Base-by-base conservation (phyloP, 1,284 basidiomycete genomes). In the Pterula multifida region DNA sequence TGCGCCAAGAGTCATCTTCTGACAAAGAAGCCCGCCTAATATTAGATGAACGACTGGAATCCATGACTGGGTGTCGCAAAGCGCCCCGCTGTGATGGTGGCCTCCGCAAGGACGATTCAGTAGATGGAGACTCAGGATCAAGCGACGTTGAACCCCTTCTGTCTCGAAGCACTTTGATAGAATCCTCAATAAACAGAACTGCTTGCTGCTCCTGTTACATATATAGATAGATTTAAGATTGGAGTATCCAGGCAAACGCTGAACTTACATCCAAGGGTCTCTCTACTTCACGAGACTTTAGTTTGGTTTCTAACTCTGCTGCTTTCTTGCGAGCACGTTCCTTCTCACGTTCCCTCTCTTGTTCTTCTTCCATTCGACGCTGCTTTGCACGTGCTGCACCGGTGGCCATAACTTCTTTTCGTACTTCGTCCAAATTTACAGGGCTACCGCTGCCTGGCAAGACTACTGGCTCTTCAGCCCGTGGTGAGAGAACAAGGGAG, bases 271-370 rank as follows among this genome's bases (percentile, higher is more conserved):
- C 68, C 68, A 52, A 68, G 68, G 17, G 63, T 59, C 49, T 74
- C 65, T 48, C 59, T 15, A 6, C 28, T 32, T 32, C 28, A 15
- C 6, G 63, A 32, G 67, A 66, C 53, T 78, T 80, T 56, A 90
- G 78, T 63, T 72, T 78, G 55, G 78, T 86, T 63, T 92, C 92
- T 26, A 96, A 61, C 63, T 92, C 90, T 44, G 75, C 78, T 12
- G 92, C 92, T 65, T 96, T 96, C 65, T 72, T 76, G 54, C 79
- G 75, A 2, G 93, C 93, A 21, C 93, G 72, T 59, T 94, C 91
- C 53, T 79, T 81, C 56, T 88, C 85, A 35, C 80, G 84, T 60
- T 89, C 82, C 12, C 92, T 73, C 57, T 91, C 87, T 54, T 81
- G 81, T 62, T 97, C 93, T 59, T 95, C 93, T 46, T 86, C 79